Base-by-base conservation (phyloP, 2,329 filamentous ascomycete genomes). In the Microsporum canis region DNA sequence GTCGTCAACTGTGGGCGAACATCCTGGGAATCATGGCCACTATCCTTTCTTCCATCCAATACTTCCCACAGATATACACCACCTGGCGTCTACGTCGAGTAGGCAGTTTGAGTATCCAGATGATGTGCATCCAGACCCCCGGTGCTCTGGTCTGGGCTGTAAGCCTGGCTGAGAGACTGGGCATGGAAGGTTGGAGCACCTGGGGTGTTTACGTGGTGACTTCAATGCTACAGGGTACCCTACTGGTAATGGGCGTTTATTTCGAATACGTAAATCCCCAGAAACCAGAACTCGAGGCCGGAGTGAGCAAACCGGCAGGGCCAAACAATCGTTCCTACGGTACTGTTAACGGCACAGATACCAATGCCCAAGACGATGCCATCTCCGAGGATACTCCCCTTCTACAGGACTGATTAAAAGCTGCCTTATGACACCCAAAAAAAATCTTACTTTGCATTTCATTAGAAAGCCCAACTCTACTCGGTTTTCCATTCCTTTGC, bases 91-190 rank as follows among this genome's bases (percentile, higher is more conserved):
- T 96, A 62, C 88, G 92, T 71, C 87, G 91, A 68, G 88, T 95
- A 1, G 91, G 91, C 60, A 96, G 91, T 72, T 77, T 99, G 68
- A 96, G 90, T 69, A 94, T 99, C 61, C 87, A 90, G 3, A 97
- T 96, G 88, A 97, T 99, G 91, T 88, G 88, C 71, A 96, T 99
- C 38, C 94, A 99, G 73, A 96, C 92, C 0, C 94, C 94, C 0
- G 94, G 94, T 0, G 91, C 90, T 62, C 86, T 96, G 67, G 77
- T 99, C 5, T 97, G 95, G 76, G 91, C 92, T 0, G 86, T 82
- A 10, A 96, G 91, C 71, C 77, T 99, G 49, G 90, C 87, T 58
- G 84, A 83, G 5, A 83, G 94, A 53, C 80, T 96, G 23, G 94
- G 94, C 0, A 80, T 80, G 68, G 84, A 82, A 38, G 92, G 92